Base-by-base conservation (phyloP, 2,329 filamentous ascomycete species). In the Tolypocladium album region DNA sequence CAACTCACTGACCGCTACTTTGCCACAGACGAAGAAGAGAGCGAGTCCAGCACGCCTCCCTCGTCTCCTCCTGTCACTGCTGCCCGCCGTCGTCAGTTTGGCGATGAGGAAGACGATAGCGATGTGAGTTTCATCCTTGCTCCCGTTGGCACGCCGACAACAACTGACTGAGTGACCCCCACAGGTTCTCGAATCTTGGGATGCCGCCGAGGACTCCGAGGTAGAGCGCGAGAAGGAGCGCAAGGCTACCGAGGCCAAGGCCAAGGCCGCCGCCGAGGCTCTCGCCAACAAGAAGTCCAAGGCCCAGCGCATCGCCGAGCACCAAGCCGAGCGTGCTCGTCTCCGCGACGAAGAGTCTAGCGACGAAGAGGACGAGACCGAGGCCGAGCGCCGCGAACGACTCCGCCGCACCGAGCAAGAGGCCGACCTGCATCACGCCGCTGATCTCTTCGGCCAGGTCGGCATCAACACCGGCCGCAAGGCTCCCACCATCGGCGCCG, bases 201-300 rank as follows among this genome's bases (percentile, higher is more conserved):
- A 97, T 70, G 93, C 90, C 61, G 92, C 90, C 67, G 94, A 97
- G 71, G 94, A 99, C 78, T 96, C 92, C 63, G 94, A 99, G 70
- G 93, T 87, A 68, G 94, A 99, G 80, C 89, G 92, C 69, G 92
- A 97, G 76, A 99, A 97, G 81, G 90, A 85, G 36, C 89, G 89
- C 76, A 94, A 93, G 78, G 91, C 87, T 57, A 88, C 83, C 7
- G 92, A 90, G 71, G 88, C 85, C 58, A 95, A 96, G 76, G 90
- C 89, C 61, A 95, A 95, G 76, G 92, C 90, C 36, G 91, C 92
- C 0, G 92, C 89, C 53, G 90, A 91, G 69, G 91, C 91, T 9
- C 90, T 89, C 52, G 91, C 91, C 58, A 90, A 87, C 70, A 95
- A 97, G 81, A 97, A 97, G 80, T 84, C 86, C 72, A 96, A 93